Conservation (phyloP, 1,139 yeast genomes). For the Scheffersomyces quercinus region DNA sequence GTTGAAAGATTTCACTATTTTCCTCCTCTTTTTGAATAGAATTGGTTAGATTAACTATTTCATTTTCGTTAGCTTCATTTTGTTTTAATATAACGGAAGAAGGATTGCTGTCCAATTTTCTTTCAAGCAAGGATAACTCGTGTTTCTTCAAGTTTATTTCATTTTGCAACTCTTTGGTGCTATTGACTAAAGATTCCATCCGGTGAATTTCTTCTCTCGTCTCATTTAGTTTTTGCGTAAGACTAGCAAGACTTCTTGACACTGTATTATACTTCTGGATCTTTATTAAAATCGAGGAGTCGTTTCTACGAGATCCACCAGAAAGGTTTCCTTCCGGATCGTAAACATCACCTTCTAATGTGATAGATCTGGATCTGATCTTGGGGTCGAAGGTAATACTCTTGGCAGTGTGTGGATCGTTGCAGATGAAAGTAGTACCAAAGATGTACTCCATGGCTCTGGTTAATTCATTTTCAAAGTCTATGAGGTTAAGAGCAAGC, state of each 20-base stretch:
- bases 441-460: constrained; percentile 92
- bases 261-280: constrained; percentile 70
- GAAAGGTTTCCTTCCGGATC: constrained; percentile 96
- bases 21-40: constrained; percentile 36
- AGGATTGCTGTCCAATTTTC: constrained; percentile 62
- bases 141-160: constrained; percentile 67
- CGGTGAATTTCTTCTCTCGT: constrained; percentile 43
- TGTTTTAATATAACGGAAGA: constrained; percentile 57
- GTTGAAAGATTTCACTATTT: constrained; percentile 23
- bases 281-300: constrained; percentile 59
- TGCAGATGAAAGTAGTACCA: constrained; percentile 83
- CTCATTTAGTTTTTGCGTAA: constrained; percentile 40
- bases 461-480: constrained; percentile 66
- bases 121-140: constrained; percentile 62
- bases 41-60: constrained; percentile 47
- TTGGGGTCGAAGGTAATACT: constrained; percentile 82
- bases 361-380: constrained; percentile 82
- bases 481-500: constrained; percentile 77
- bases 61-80: constrained; percentile 48
- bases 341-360: constrained; percentile 89
- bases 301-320: constrained; percentile 82
- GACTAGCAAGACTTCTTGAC: constrained; percentile 35
- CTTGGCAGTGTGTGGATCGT: constrained; percentile 86
- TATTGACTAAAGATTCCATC: constrained; percentile 49
- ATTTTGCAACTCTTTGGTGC: constrained; percentile 62